These are phyloP conservation scores for Neopestalotiopsis clavispora DNA, from an alignment of 2,329 filamentous ascomycete genomes.

Conservation along the genomic window DNA sequence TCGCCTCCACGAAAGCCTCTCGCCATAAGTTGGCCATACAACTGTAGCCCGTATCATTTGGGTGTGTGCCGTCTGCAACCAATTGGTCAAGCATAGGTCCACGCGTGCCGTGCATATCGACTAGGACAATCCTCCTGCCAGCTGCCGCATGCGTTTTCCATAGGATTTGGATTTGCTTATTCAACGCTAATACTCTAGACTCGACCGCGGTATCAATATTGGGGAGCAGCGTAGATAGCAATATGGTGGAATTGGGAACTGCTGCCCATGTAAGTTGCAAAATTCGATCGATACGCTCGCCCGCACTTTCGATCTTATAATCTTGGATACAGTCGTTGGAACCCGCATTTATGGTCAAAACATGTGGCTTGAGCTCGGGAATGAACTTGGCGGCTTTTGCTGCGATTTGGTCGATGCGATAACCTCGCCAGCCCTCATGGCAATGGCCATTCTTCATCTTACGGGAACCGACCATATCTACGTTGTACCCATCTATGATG, in stretches of 20 bases:
- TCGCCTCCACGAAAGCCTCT: constrained; percentile 20
- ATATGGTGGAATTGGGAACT: too few species aligned
- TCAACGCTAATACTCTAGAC: too few species aligned
- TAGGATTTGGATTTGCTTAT: too few species aligned
- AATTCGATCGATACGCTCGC: constrained; percentile 24
- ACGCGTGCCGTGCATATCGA: constrained; percentile 26
- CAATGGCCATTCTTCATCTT: constrained; percentile 26
- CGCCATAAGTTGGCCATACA: constrained; percentile 31
- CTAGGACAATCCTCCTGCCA: constrained; percentile 28
- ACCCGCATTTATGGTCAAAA: constrained; percentile 28
- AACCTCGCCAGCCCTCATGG: constrained; percentile 29
- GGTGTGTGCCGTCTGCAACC: constrained; percentile 25
- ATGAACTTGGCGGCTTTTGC: constrained; percentile 19
- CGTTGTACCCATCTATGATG: constrained; percentile 35
- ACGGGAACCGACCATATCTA: constrained; percentile 30
- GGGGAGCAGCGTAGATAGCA: too few species aligned
- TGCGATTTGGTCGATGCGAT: constrained; percentile 28
- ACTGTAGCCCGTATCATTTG: constrained; percentile 29
- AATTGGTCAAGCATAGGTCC: constrained; percentile 27
- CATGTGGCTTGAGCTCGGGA: constrained; percentile 26
- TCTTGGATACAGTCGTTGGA: constrained; percentile 32
- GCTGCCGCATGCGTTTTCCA: constrained; percentile 20
- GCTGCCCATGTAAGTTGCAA: constrained; percentile 16
- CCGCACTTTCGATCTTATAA: constrained; percentile 25
- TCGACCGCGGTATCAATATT: too few species aligned